Percentiles rank a stretch among this genome's conserved stretches.
Evolutionary conservation across 2,329 filamentous ascomycete species (phyloP).

Genomic region (Fusarium transvaalense): DNA sequence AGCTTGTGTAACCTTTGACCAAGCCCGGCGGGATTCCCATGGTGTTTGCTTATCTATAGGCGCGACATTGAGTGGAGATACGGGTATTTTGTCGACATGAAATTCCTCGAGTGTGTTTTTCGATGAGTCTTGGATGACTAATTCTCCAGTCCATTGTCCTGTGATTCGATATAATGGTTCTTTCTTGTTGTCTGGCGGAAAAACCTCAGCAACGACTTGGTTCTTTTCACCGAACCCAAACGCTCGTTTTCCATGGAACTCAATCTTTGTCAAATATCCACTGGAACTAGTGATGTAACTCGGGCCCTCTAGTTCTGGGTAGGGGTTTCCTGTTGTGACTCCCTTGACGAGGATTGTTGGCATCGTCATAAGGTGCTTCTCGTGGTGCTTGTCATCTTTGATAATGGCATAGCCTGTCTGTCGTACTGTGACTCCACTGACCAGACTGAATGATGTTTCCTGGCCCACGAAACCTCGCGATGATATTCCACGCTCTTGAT

Average conservation of each 20-base stretch:
- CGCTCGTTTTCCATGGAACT: constrained; percentile 12
- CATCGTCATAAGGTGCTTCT: constrained; percentile 25
- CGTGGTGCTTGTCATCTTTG: constrained; percentile 13
- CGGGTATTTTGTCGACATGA: constrained; percentile 12
- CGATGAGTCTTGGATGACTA: constrained; percentile 9
- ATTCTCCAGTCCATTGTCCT: constrained; percentile 1
- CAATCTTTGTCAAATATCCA: constrained; percentile 22
- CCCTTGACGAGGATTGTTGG: constrained; percentile 26
- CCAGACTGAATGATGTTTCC: constrained; percentile 24
- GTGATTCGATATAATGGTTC: constrained; percentile 15
- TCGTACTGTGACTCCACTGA: constrained; percentile 19
- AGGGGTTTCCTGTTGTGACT: constrained; percentile 10
- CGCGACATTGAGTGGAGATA: not conserved
- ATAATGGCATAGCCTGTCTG: constrained; percentile 25
- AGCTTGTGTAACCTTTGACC: constrained; percentile 79
- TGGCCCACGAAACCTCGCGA: constrained; percentile 17
- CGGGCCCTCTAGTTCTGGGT: constrained; percentile 17
- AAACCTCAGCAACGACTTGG: constrained; percentile 12
- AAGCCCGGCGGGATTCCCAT: constrained; percentile 83
- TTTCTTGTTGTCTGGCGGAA: constrained; percentile 6
- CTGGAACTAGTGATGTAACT: constrained; percentile 24
- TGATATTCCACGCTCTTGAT: constrained; percentile 22
- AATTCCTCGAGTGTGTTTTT: constrained; percentile 5
- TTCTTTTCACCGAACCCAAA: constrained; percentile 25
- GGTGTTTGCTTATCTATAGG: constrained; percentile 77